These are phyloP conservation scores for Penicillium sp. DNA, from an alignment of 2,329 filamentous ascomycete species.

Conservation along the genomic window DNA sequence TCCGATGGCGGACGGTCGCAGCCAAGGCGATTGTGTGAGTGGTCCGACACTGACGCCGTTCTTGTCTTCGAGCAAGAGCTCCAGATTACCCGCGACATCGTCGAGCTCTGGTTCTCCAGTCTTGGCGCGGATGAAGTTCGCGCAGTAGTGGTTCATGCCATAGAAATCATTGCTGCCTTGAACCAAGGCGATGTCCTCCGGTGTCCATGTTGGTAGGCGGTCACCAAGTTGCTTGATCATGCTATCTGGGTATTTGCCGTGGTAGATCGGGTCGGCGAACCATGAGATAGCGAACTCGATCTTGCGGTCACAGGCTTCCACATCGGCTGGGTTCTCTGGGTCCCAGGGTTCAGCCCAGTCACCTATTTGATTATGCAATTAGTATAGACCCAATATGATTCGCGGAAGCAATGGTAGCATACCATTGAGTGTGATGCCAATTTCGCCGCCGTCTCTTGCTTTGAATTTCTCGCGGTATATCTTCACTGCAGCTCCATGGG, in stretches of 20 bases:
- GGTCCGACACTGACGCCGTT: constrained; percentile 71
- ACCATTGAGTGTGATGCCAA: constrained; percentile 85
- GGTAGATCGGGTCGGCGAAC: constrained; percentile 87
- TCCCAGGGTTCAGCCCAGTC: constrained; percentile 85
- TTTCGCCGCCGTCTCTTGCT: constrained; percentile 67
- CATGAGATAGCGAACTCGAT: constrained; percentile 84
- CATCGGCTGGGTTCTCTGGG: constrained; percentile 68
- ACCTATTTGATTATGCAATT: constrained; percentile 44
- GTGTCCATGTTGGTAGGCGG: constrained; percentile 71
- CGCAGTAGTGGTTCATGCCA: constrained; percentile 91
- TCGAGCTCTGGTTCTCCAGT: constrained; percentile 59
- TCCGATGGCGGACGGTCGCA: constrained; percentile 70
- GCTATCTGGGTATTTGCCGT: constrained; percentile 77
- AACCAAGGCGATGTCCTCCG: constrained; percentile 70
- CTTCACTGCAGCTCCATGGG: constrained; percentile 78
- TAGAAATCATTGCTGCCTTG: constrained; percentile 90
- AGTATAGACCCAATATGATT: neutral
- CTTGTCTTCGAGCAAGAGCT: constrained; percentile 70
- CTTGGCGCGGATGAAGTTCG: constrained; percentile 79
- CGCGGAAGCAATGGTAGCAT: constrained; percentile 22
- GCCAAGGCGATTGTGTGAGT: constrained; percentile 79
- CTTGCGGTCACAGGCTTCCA: constrained; percentile 75
- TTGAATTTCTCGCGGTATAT: constrained; percentile 82
- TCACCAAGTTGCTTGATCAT: constrained; percentile 80
- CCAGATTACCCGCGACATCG: constrained; percentile 74